Evolutionary conservation across 257 asterid genomes (phyloP), one percentile per base, ranked within the genome.

Genomic region (Fraxinus cuspidata): DNA sequence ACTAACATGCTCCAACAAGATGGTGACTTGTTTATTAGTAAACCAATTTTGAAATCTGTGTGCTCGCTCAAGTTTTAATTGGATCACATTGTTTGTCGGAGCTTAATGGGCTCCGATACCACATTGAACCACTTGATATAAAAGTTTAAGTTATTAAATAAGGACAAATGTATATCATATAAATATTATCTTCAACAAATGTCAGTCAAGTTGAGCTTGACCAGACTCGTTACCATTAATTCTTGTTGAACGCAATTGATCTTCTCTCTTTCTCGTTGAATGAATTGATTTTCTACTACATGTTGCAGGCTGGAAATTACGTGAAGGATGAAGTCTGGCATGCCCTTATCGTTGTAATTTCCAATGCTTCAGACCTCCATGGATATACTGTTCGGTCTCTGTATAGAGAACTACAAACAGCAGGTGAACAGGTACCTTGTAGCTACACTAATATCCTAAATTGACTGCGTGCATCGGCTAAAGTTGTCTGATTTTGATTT

Each of bases 321-420:
- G 97, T 96, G 49, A 93, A 92, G 86, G 99, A 93, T 87, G 99
- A 96, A 77, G 99, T 91, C 28, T 96, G 98, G 97, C 97, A 96
- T 83, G 95, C 94, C 34, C 97, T 96, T 73, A 87, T 96, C 28
- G 92, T 96, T 71, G 92, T 96, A 77, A 88, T 93, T 80, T 90
- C 97, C 34, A 96, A 96, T 91, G 96, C 98, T 81, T 84, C 97
- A 73, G 81, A 90, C 83, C 98, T 96, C 77, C 98, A 93, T 63
- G 98, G 98, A 2, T 93, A 96, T 81, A 71, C 96, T 64, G 98
- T 93, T 75, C 89, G 99, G 79, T 87, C 93, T 3, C 85, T 96
- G 56, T 96, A 87, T 88, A 89, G 85, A 84, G 97, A 92, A 75
- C 85, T 91, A 71, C 93, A 87, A 85, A 82, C 87, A 74, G 78